phyloP scores from a whole-genome alignment of 2,329 filamentous ascomycete species.

The Diplodia scrobiculata region DNA sequence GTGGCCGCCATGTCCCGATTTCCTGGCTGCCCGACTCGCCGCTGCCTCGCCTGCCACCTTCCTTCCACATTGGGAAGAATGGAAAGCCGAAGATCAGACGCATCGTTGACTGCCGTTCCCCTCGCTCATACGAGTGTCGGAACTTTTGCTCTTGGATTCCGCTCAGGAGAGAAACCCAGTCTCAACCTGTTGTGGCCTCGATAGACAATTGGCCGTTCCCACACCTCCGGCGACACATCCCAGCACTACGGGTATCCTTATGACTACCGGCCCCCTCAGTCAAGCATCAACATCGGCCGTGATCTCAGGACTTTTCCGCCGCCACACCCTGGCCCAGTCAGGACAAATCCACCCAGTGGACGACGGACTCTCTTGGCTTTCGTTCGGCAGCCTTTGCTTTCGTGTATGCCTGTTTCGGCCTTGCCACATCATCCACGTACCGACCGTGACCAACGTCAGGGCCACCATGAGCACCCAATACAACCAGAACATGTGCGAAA shows the following conservation, averaged over 20 bases:
- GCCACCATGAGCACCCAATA: constrained; percentile 2
- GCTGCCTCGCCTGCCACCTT: no score
- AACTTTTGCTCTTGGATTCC: no score
- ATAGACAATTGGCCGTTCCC: no score
- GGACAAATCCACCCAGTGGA: not conserved
- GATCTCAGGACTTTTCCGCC: not conserved
- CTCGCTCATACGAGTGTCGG: no score
- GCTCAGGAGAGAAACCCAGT: no score
- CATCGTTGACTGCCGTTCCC: not conserved
- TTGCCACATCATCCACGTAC: constrained; percentile 18
- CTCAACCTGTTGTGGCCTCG: no score
- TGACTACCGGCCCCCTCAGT: no score
- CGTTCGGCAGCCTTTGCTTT: not conserved
- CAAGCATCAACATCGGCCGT: not conserved
- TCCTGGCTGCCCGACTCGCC: not conserved
- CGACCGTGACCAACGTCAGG: constrained; percentile 2
- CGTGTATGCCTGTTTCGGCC: not conserved
- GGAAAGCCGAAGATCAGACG: no score
- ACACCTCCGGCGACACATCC: no score
- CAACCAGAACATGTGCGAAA: constrained; percentile 6
- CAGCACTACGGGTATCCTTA: no score
- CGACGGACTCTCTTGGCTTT: not conserved
- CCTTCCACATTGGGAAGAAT: no score
- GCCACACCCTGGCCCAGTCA: not conserved
- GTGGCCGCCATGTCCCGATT: not conserved